Evolutionary conservation across 306 rosid species (phyloP), one percentile per base, ranked within the genome.

Genomic region (Datisca glomerata): DNA sequence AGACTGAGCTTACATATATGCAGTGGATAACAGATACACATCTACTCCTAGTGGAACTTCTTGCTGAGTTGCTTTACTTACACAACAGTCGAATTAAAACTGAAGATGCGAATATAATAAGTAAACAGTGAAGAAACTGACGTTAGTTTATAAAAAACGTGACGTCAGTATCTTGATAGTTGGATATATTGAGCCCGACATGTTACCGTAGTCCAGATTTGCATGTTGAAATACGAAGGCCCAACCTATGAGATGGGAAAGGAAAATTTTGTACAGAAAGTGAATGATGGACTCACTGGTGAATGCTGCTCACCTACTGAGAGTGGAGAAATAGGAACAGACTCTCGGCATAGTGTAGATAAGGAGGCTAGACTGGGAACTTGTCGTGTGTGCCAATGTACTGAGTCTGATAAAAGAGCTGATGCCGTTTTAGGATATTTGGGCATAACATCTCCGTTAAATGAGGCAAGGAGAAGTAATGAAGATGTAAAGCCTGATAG

Each of bases 371-470:
- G 77, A 16, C 41, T 65, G 58, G 50, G 59, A 20, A 68, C 62
- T 34, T 89, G 98, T 54, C 97, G 97, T n/a, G 98, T 89, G 45
- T 89, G 98, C 68, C 98, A 89, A 24, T 80, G 98, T 54, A 41
- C 62, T 19, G 98, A 89, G 55, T 80, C 98, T 35, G 98, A 89
- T 60, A 75, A 73, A 58, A 69, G 73, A 59, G 98, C 91, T 31
- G 95, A 89, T 56, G 75, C 66, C 9, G 93, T 70, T 0, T 62
- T 89, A 60, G 91, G 64, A 55, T 72, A 74, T 62, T 56, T 89
- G 57, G 91, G 75, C 31, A 77, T 89, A 15, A 5, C 48, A 39
- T 64, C 59, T 35, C 78, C 97, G 0, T 34, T 45, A 41, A 37
- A 46, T 45, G 81, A 75, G 41, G 52, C 56, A 14, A 23, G 43